Percentiles rank a stretch among this genome's conserved stretches.
Conservation (phyloP, 306 rosid species). For the Argentina anserina region DNA sequence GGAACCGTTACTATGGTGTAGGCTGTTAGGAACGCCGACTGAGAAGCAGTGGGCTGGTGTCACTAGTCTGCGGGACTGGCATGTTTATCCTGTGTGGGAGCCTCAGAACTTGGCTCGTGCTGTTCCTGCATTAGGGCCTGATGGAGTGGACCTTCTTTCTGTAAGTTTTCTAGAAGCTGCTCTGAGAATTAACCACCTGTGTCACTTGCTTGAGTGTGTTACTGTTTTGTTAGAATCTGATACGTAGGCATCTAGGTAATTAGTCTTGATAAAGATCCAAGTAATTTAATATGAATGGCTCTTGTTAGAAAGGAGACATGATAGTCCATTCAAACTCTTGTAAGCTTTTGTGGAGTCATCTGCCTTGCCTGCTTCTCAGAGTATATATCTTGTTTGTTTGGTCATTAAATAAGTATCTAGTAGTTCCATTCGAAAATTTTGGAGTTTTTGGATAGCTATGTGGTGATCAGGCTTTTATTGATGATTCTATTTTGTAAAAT, state of each 20-base stretch:
- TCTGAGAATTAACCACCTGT: background rate
- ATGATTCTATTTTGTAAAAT: background rate
- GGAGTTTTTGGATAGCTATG: background rate
- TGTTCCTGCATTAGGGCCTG: conserved; percentile 70
- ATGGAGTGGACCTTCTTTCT: conserved; percentile 79
- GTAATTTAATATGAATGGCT: background rate
- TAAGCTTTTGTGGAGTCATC: background rate
- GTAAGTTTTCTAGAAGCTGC: conserved; percentile 30
- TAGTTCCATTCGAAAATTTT: background rate
- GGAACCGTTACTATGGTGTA: background rate
- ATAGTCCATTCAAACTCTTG: background rate
- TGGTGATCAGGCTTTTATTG: background rate
- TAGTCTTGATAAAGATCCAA: too few relatives aligned
- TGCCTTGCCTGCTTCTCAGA: background rate
- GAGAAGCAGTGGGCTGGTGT: conserved; percentile 93
- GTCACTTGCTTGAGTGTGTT: background rate
- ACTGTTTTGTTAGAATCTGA: background rate
- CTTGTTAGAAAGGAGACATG: background rate
- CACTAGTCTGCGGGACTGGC: conserved; percentile 82
- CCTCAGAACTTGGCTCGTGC: conserved; percentile 65
- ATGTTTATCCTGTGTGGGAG: conserved; percentile 86
- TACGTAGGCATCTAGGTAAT: background rate
- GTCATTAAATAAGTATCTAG: background rate
- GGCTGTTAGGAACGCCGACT: conserved; percentile 84
- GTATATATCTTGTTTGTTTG: background rate